Base-by-base conservation (phyloP, 192 early-diverging fungal species). In the Phlyctochytrium arcticum region DNA sequence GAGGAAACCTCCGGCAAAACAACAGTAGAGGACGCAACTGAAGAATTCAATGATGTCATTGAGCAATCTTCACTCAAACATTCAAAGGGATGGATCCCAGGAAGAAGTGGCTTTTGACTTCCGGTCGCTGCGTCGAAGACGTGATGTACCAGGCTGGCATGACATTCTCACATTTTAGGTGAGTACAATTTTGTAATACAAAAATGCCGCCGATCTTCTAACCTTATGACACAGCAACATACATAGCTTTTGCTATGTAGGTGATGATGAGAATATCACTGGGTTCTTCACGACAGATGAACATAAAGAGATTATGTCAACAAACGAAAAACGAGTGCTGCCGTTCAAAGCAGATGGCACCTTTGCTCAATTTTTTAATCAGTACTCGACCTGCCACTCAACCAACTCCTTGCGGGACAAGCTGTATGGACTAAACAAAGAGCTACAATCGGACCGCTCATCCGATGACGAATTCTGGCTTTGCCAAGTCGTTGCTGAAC, bases 101-200 rank as follows among this genome's bases (percentile, higher is more conserved):
- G 9, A 36, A 36, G 17, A 57, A 57, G 35, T 57, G 55, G 55
- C 17, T 2, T 9, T 29, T 57, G 55, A 17, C 9, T 8, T 4
- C 55, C 35, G 55, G 55, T 29, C 55, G 55, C 17, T 57, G 34
- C 55, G 55, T 57, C 3, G 55, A 57, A 35, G 55, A 57, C 24
- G 55, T 57, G 1, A 57, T 57, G 55, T 57, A 2, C 4, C 17
- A 57, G 2, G 55, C 27, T 0, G 55, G 55, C 10, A 57, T 57
- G 55, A 4, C 27, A 17, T 57, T 57, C 34, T 15, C 27, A 24
- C 35, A 57, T 3, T 15, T 34, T 3, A 57, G 55, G 55, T 57
- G 29, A 57, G n/a, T 57, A n/a, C n/a, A n/a, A 42, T 10, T 42
- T n/a, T 42, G n/a, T n/a, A n/a, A n/a, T n/a, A n/a, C n/a, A n/a